A percentile compares a stretch with the other conserved stretches of the same genome.
phyloP scores from a whole-genome alignment of 179 eudicot genomes.

The Beta macrorhiza region DNA sequence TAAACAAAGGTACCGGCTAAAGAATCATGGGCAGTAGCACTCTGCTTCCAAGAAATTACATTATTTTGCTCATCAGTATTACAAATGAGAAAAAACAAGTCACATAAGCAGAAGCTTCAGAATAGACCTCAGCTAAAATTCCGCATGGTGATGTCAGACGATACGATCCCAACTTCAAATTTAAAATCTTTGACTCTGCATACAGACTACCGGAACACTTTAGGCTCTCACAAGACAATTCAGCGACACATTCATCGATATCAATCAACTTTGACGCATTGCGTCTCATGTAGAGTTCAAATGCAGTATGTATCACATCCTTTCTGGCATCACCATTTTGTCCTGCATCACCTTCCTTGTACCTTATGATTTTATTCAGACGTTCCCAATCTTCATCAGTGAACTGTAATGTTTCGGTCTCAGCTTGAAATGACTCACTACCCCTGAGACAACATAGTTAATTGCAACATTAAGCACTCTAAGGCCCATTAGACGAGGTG shows the following conservation, averaged over 20 bases:
- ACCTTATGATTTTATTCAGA: constrained; percentile 79
- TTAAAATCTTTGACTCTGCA: constrained; percentile 77
- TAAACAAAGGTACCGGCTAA: constrained; percentile 73
- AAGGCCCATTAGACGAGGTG: constrained; percentile 7
- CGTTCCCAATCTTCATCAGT: constrained; percentile 87
- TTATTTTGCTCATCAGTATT: background rate
- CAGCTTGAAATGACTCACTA: constrained; percentile 53
- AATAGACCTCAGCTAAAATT: constrained; percentile 79
- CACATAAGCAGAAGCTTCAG: constrained; percentile 14
- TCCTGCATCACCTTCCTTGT: constrained; percentile 76
- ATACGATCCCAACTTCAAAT: constrained; percentile 91
- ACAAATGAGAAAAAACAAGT: background rate
- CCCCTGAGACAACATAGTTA: constrained; percentile 49
- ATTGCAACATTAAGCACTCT: constrained; percentile 17
- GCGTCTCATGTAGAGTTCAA: constrained; percentile 93
- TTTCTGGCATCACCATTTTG: constrained; percentile 44
- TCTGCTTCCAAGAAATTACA: constrained; percentile 47
- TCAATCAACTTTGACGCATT: constrained; percentile 90
- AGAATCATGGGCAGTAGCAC: constrained; percentile 81
- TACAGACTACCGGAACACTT: constrained; percentile 73
- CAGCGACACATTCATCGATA: constrained; percentile 64
- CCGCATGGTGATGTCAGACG: constrained; percentile 85
- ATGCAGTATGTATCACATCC: constrained; percentile 57
- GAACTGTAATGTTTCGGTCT: constrained; percentile 59
- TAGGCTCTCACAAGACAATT: constrained; percentile 84